Base-by-base conservation (phyloP, 176 grass and related monocot genomes). In the Avena eriantha region DNA sequence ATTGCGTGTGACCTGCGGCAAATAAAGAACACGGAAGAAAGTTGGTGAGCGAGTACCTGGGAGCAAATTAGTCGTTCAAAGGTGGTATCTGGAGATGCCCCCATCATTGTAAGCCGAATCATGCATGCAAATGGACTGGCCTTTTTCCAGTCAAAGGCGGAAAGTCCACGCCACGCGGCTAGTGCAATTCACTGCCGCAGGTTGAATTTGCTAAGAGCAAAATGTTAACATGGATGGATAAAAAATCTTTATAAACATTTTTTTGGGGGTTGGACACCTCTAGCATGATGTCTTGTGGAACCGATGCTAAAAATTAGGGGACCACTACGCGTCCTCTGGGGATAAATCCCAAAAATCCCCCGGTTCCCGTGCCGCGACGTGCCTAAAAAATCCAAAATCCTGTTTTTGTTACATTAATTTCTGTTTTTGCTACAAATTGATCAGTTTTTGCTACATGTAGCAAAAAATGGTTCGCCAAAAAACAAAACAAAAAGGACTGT, bases 131-230 rank as follows among this genome's bases (percentile, higher is more conserved):
- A 54, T 79, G 48, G 24, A 34, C 31, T 10, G 43, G 8, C 5
- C 46, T 43, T 57, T 47, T 58, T 47, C 64, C 16, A 11, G 50
- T 71, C 35, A 69, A 77, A 67, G 55, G 4, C 56, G 19, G 10
- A 57, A 77, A 68, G 79, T 82, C 58, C 57, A 87, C 69, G 24
- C 58, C 57, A 87, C 69, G 24, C 79, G 71, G 74, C 79, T 61
- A 72, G 63, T 51, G 51, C 19, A 36, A 78, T 24, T 71, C 70
- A 41, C 1, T 8, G 7, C 47, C 39, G 36, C 14, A 61, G 26
- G 24, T 71, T 33, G 33, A 54, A 36, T 26, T 50, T 79, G 11
- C 35, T 71, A 13, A 22, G 19, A 67, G 64, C 19, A 61, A 67
- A 11, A 22, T 45, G 1, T 71, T 29, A 29, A 29, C 29, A 35